phyloP scores from a whole-genome alignment of 2,329 filamentous ascomycete genomes.

The Cladophialophora yegresii region DNA sequence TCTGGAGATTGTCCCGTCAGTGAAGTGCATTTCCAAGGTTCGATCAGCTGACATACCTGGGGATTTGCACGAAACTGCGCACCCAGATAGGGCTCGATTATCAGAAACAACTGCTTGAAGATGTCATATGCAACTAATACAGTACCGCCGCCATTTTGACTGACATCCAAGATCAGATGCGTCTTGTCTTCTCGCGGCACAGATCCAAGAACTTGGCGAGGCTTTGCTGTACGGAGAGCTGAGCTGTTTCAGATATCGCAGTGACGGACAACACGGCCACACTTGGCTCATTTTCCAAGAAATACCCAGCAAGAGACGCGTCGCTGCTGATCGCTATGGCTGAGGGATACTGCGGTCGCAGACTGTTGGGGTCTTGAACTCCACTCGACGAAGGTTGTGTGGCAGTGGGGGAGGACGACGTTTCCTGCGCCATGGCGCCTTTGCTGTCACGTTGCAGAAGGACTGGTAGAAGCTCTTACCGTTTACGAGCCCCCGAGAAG shows the following conservation, averaged over 20 bases:
- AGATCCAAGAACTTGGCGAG: conserved; percentile 51
- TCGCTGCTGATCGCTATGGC: conserved; percentile 41
- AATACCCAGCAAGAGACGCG: conserved; percentile 49
- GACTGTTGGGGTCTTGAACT: conserved; percentile 2
- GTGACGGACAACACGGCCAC: conserved; percentile 50
- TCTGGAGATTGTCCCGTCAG: background rate
- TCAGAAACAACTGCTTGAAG: conserved; percentile 59
- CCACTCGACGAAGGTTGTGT: conserved; percentile 30
- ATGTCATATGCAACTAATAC: conserved; percentile 51
- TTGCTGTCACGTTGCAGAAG: conserved; percentile 20
- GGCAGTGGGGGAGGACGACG: background rate
- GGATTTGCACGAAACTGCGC: conserved; percentile 31
- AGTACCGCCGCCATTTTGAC: conserved; percentile 61
- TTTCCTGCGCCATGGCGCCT: conserved; percentile 21
- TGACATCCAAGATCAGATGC: conserved; percentile 65
- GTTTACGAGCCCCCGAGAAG: conserved; percentile 3
- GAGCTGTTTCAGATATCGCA: conserved; percentile 40
- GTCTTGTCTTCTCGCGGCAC: conserved; percentile 49
- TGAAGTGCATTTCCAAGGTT: background rate
- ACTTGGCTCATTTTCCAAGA: conserved; percentile 46
- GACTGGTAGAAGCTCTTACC: conserved; percentile 18
- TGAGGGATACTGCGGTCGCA: conserved; percentile 41
- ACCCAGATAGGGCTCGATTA: conserved; percentile 38
- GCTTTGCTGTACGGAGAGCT: conserved; percentile 30
- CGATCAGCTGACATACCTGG: conserved; percentile 2